These are phyloP conservation scores for Taphrina wiesneri DNA, from an alignment of 1,139 yeast genomes.

Conservation along the genomic window DNA sequence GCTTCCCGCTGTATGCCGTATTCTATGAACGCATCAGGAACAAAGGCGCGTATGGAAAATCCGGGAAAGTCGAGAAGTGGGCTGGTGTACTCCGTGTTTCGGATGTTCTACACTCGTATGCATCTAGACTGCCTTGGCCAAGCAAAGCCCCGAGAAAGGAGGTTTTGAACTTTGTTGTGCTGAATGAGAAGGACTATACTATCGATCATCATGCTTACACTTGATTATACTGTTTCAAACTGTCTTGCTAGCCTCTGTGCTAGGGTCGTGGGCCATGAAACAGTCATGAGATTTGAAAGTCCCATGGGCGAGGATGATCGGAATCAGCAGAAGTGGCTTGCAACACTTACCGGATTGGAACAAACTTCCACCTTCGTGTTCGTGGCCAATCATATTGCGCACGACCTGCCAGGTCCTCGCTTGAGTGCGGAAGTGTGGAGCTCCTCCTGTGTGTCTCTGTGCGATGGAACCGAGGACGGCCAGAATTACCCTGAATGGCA, in stretches of 20 bases:
- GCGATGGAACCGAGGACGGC: background rate
- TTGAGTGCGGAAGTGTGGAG: background rate
- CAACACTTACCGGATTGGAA: background rate
- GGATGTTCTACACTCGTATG: background rate
- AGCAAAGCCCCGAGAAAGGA: background rate
- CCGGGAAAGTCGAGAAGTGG: slow-evolving; percentile 8
- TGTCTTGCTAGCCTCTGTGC: background rate
- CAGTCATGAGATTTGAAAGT: background rate
- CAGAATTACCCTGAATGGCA: background rate
- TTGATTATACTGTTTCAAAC: background rate
- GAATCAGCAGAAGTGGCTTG: slow-evolving; percentile 1
- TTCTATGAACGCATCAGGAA: slow-evolving; percentile 9
- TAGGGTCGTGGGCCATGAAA: background rate
- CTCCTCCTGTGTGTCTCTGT: too few species aligned
- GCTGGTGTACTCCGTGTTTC: slow-evolving; percentile 8
- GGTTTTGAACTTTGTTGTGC: background rate
- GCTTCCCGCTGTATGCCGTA: background rate
- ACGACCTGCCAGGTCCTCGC: background rate
- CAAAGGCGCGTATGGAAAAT: slow-evolving; percentile 2
- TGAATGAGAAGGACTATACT: background rate
- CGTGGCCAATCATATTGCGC: background rate
- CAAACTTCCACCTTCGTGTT: background rate
- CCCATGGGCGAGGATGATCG: background rate
- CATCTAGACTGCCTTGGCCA: background rate
- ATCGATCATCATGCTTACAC: background rate